Base-by-base conservation (phyloP, 129 eudicot species). In the sunflower (Helianthus annuus) region DNA sequence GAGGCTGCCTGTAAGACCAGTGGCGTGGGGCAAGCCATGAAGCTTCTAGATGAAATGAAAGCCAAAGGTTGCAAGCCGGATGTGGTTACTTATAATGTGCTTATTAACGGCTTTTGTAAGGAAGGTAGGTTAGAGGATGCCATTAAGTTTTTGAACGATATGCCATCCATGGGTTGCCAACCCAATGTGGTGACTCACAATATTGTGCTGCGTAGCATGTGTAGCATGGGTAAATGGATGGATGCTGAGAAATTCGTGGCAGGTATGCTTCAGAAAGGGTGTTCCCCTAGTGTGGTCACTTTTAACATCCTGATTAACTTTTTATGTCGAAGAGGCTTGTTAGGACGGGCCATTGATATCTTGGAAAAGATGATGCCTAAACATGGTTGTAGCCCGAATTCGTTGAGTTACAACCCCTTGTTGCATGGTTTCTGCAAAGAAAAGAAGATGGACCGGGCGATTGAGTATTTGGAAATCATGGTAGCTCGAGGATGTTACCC, bases 1-100 rank as follows among this genome's bases (percentile, higher is more conserved):
- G 92, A 92, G 70, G 95, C 96, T 12, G 87, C 95, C 3, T 89
- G 95, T 73, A 87, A 85, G 75, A 88, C 79, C 54, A 78, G 84
- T 68, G 98, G 98, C 24, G 96, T 92, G 6, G 92, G 77, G 3
- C 82, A 85, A 64, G 98, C 96, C 1, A 92, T 89, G 98, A 87
- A 89, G 87, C 84, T 92, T 44, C 65, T 89, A 34, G 96, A 87
- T 80, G 98, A 92, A 63, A 92, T 92, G 96, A 81, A 76, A 75
- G 83, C 69, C 45, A 85, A 80, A 81, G 96, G 98, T 7, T 89
- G 98, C 48, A 78, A 87, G 53, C 96, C 96, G 0, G 96, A 92
- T 85, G 88, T 92, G 0, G 91, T 89, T 34, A 92, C 92, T 34
- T 92, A 83, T 68, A 92, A 92, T 71, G 98, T 89, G n/a, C 90